Evolutionary conservation across 2,329 filamentous ascomycete species (phyloP), one percentile per base, ranked within the genome.

Genomic region (Cladosporium sp.): DNA sequence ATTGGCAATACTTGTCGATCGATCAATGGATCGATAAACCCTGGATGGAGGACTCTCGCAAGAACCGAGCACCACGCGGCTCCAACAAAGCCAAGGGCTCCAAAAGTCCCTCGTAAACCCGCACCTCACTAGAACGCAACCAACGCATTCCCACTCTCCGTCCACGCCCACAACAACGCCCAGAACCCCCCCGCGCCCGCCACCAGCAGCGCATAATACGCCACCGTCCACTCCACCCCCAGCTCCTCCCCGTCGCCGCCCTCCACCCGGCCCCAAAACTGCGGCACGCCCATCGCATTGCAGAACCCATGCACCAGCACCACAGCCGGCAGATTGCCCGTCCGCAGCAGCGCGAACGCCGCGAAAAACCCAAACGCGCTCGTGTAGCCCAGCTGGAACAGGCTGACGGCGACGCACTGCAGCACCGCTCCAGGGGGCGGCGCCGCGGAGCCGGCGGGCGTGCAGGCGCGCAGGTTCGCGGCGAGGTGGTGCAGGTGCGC

Each of bases 401-500:
- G 59, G 2, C 89, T 89, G 46, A 89, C 83, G 28, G 87, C 66
- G 5, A 93, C 64, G 10, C 64, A 66, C 11, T 58, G 58, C 22
- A 68, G n/a, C n/a, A n/a, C n/a, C n/a, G n/a, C n/a, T n/a, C n/a
- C n/a, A n/a, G n/a, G n/a, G 3, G 61, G 53, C 32, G 59, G 62
- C 3, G 54, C 40, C 7, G 32, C 52, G 7, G 50, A 54, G n/a
- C 58, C 58, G 6, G 86, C 83, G 2, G 81, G 76, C 1, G 77
- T 59, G 62, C 95, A 83, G 1, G 86, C 88, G 53, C 95, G 76
- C 53, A 86, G 81, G 70, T 95, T 95, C 72, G 97, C 93, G 74
- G 95, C 95, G 68, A 95, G 89, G 72, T 98, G 93, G 71, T 98
- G 92, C 44, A 95, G 72, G 72, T 98, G 93, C 7, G 93, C 91